These are phyloP conservation scores for Smallanthus sonchifolius DNA, from an alignment of 129 eudicot genomes.

Conservation along the genomic window DNA sequence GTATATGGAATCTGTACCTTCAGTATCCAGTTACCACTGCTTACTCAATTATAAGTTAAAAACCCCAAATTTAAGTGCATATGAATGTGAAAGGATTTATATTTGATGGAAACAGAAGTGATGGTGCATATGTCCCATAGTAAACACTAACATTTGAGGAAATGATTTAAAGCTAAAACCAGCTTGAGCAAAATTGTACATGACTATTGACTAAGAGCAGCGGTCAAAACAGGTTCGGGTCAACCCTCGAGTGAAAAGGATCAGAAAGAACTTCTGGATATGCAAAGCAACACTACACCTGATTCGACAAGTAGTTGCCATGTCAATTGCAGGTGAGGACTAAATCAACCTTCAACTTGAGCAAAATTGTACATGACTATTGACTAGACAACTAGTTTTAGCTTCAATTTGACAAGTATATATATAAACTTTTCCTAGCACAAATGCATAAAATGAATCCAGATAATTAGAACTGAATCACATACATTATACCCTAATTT, in stretches of 20 bases:
- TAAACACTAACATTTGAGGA: neutral
- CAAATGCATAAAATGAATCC: too few relatives aligned
- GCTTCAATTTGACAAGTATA: too few relatives aligned
- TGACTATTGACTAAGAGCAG: too few relatives aligned
- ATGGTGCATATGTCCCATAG: neutral
- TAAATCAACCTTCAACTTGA: neutral
- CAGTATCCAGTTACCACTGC: neutral
- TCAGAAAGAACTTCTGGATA: neutral
- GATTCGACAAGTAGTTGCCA: constrained; percentile 2
- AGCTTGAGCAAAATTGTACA: too few relatives aligned
- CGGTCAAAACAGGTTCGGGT: too few relatives aligned
- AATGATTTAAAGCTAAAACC: too few relatives aligned
- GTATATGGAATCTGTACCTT: neutral
- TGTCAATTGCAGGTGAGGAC: neutral
- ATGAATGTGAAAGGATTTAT: neutral
- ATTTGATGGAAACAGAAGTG: neutral
- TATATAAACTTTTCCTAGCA: too few relatives aligned
- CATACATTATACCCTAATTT: neutral
- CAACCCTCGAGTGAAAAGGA: neutral
- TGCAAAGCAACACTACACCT: neutral
- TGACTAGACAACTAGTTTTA: too few relatives aligned
- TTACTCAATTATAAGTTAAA: neutral
- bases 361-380: too few relatives aligned
- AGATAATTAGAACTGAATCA: neutral
- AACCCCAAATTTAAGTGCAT: neutral